phyloP scores from a whole-genome alignment of 2,329 filamentous ascomycete genomes.

The Fusarium bulbicola region DNA sequence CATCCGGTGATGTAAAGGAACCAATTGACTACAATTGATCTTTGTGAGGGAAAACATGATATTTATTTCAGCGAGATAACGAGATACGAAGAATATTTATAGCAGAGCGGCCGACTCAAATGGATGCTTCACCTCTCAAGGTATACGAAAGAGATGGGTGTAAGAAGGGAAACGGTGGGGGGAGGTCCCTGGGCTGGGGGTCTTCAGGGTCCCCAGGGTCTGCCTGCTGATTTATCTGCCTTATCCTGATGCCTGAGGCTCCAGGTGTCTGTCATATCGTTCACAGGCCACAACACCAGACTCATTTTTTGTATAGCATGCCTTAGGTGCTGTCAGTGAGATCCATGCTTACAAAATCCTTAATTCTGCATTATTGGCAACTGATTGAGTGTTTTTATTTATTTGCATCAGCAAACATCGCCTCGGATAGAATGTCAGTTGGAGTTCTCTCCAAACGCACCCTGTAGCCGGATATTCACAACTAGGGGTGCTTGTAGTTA shows the following conservation, averaged over 20 bases:
- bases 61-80: not conserved
- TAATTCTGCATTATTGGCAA: not conserved
- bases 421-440: not conserved
- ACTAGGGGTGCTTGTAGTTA: not conserved
- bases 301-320: not conserved
- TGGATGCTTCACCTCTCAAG: not conserved
- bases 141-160: too few species aligned
- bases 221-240: conserved; percentile 18
- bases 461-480: not conserved
- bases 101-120: not conserved
- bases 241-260: conserved; percentile 12
- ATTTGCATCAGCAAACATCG: not conserved
- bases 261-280: conserved; percentile 13
- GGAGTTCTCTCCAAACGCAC: too few species aligned
- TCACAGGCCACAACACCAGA: not conserved
- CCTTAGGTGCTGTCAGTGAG: not conserved
- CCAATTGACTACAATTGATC: not conserved
- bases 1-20: not conserved
- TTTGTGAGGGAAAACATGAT: not conserved
- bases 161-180: not conserved
- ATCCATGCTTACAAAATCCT: not conserved
- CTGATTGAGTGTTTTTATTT: not conserved
- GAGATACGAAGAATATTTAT: not conserved
- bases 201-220: not conserved
- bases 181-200: not conserved